These are phyloP conservation scores for Cucurbita maxima DNA, from an alignment of 306 rosid species.

Conservation along the genomic window DNA sequence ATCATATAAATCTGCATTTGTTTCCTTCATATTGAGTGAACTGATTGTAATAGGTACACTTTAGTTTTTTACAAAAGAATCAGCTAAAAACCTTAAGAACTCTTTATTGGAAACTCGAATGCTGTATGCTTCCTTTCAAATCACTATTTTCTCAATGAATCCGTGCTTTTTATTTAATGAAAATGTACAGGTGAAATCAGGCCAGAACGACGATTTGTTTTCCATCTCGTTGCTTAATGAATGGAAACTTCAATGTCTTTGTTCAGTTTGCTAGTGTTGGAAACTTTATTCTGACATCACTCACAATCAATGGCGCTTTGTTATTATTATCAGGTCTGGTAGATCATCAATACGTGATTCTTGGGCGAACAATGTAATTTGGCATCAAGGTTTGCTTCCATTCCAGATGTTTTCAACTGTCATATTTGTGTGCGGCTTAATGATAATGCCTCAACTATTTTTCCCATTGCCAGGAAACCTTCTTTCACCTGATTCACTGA, in stretches of 20 bases:
- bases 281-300: neutral
- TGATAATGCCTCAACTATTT: conserved; percentile 13
- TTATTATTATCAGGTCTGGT: conserved; percentile 60
- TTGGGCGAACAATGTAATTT: conserved; percentile 54
- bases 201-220: neutral
- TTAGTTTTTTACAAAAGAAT: neutral
- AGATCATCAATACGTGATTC: conserved; percentile 60
- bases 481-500: conserved; percentile 59
- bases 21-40: neutral
- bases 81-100: neutral
- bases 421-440: neutral
- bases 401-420: neutral
- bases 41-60: neutral
- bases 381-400: conserved; percentile 55
- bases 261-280: neutral
- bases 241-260: neutral
- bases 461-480: conserved; percentile 57
- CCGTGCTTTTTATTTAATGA: no score
- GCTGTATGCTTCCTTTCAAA: neutral
- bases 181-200: neutral
- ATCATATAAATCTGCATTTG: neutral
- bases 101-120: neutral
- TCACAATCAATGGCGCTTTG: conserved; percentile 2
- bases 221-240: neutral
- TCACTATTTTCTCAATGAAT: neutral